Evolutionary conservation across 768 basidiomycete species (phyloP).

Genomic region (Tulasnella sp.): DNA sequence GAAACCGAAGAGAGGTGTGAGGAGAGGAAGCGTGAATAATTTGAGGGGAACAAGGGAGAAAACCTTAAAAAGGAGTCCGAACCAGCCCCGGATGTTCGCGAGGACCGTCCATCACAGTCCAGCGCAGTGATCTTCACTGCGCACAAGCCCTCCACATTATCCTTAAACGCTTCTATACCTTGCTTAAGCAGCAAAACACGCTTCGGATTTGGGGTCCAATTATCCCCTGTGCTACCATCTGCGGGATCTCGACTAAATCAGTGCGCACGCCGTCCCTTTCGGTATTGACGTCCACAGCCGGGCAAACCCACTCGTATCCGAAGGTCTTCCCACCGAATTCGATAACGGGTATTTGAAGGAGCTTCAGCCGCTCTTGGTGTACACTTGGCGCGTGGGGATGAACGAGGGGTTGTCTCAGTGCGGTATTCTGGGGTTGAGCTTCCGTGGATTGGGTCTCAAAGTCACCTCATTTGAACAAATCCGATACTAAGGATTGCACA

Average conservation of each 20-base stretch:
- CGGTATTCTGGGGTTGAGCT: too few species aligned
- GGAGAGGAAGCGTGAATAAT: not conserved
- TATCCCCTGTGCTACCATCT: conserved; percentile 28
- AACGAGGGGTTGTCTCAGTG: conserved; percentile 50
- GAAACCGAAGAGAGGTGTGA: not conserved
- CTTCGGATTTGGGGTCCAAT: conserved; percentile 19
- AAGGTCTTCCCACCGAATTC: conserved; percentile 26
- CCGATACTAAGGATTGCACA: too few species aligned
- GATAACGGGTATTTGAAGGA: conserved; percentile 32
- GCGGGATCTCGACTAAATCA: conserved; percentile 32
- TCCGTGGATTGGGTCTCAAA: too few species aligned
- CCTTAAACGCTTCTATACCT: conserved; percentile 8
- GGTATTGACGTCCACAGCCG: conserved; percentile 71
- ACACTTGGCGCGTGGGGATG: conserved; percentile 59
- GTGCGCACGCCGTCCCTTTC: conserved; percentile 65
- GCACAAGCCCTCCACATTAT: not conserved
- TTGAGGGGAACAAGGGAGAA: not conserved
- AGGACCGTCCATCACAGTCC: too few species aligned
- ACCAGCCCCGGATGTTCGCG: too few species aligned
- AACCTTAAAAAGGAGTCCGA: too few species aligned
- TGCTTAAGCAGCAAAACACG: conserved; percentile 3
- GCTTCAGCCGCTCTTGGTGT: conserved; percentile 61
- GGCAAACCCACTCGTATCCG: conserved; percentile 73
- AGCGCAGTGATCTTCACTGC: not conserved
- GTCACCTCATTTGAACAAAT: too few species aligned